phyloP scores from a whole-genome alignment of 2,329 filamentous ascomycete species.

The Blastomyces parvus region DNA sequence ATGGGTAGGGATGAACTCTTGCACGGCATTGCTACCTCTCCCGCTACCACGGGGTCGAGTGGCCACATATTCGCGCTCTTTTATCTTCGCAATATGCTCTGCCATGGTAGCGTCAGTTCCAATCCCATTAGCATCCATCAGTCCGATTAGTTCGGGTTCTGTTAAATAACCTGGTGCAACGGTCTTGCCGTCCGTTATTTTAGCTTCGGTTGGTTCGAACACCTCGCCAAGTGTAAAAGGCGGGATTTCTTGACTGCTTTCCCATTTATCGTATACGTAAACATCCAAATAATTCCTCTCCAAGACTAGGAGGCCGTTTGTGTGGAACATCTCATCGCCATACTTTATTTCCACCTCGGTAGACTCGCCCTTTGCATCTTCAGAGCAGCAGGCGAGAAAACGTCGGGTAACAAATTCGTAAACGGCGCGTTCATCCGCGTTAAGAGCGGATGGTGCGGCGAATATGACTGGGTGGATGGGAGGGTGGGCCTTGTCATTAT shows the following conservation, averaged over 20 bases:
- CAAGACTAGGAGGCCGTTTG: conserved; percentile 74
- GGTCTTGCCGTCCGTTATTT: conserved; percentile 86
- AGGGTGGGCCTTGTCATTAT: conserved; percentile 95
- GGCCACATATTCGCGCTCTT: conserved; percentile 76
- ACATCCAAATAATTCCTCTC: conserved; percentile 91
- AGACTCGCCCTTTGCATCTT: conserved; percentile 78
- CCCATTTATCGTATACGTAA: conserved; percentile 95
- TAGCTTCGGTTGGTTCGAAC: conserved; percentile 80
- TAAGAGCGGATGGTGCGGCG: conserved; percentile 52
- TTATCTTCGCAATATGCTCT: conserved; percentile 93
- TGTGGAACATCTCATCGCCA: conserved; percentile 70
- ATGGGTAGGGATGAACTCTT: conserved; percentile 87
- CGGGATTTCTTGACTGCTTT: conserved; percentile 72
- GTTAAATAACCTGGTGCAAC: conserved; percentile 76
- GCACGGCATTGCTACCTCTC: conserved; percentile 43
- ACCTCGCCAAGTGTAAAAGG: conserved; percentile 67
- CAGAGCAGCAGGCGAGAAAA: conserved; percentile 90
- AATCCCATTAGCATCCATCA: conserved; percentile 98
- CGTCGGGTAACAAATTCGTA: conserved; percentile 90
- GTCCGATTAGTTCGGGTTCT: conserved; percentile 84
- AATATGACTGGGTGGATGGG: conserved; percentile 95
- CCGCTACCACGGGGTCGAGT: conserved; percentile 46
- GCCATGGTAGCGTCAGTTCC: conserved; percentile 99
- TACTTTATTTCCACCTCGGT: conserved; percentile 80
- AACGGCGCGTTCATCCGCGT: conserved; percentile 60